These are phyloP conservation scores for Scutellaria barbata DNA, from an alignment of 257 asterid genomes.

Conservation along the genomic window DNA sequence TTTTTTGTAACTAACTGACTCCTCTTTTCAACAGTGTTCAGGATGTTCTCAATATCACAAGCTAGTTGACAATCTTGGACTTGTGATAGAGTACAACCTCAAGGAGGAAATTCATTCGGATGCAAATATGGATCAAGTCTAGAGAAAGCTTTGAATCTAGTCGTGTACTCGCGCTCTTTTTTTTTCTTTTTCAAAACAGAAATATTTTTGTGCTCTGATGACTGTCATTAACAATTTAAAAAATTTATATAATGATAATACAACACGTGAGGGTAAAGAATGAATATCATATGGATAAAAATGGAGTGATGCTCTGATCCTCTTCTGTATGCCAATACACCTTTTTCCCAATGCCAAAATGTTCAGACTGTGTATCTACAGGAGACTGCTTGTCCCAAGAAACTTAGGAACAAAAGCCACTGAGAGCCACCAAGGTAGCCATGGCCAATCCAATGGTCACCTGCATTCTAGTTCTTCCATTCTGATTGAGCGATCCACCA, in stretches of 20 bases:
- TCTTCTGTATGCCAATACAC: constrained; percentile 57
- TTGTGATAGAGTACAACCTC: constrained; percentile 77
- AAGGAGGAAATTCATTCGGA: constrained; percentile 58
- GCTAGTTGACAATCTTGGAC: constrained; percentile 93
- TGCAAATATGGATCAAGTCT: constrained; percentile 51
- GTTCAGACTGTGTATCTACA: constrained; percentile 37
- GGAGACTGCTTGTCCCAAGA: constrained; percentile 32
- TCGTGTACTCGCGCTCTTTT: background rate
- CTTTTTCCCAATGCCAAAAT: constrained; percentile 40
- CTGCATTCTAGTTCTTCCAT: constrained; percentile 62
- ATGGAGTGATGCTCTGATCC: constrained; percentile 59
- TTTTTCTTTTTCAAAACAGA: background rate
- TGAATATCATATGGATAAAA: constrained; percentile 43
- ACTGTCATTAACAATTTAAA: constrained; percentile 37
- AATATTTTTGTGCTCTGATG: constrained; percentile 29
- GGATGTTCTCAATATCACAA: constrained; percentile 91
- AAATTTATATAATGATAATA: constrained; percentile 37
- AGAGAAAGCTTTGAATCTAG: constrained; percentile 34
- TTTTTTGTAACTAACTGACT: constrained; percentile 5
- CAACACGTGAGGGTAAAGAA: constrained; percentile 44
- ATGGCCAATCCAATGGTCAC: constrained; percentile 52
- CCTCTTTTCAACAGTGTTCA: constrained; percentile 65
- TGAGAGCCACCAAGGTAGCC: constrained; percentile 53
- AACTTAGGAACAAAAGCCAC: constrained; percentile 47
- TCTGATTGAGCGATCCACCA: constrained; percentile 52